Base-by-base conservation (phyloP, 371 early-diverging fungal genomes). In the Rhizopus microsporus region DNA sequence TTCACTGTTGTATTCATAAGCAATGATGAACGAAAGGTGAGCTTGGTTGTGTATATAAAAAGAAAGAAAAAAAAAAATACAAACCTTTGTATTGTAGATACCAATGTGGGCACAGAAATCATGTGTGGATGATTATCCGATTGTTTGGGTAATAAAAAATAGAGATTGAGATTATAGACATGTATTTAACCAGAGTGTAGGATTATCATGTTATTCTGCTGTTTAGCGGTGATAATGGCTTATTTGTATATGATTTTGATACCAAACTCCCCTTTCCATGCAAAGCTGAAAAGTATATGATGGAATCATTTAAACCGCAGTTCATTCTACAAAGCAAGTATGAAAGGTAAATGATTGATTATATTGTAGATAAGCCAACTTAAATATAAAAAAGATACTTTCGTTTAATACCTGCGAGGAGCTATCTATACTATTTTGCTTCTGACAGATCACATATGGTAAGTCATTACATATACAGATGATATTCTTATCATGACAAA, bases 371-470 rank as follows among this genome's bases (percentile, higher is more conserved):
- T 3, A 7, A 15, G 12, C 13, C 3, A 4, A 62, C 45, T 43
- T 5, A 40, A 29, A 49, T 35, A 4, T 45, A 49, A 12, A 10
- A 33, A n/a, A 49, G 74, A 56, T 60, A n/a, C 34, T 75, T 73
- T 52, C 73, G 78, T 10, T n/a, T 72, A 30, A 55, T 78, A 9
- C 71, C 71, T 12, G 75, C 73, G 3, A 45, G 42, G 9, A 39
- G 40, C 5, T 78, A 69, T 54, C 34, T 78, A 23, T 34, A 45
- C 1, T 42, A 56, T 4, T 78, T 78, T 63, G 65, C 69, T 12
- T 75, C 75, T 6, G 78, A 78, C 51, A 45, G 78, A 54, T 68
- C 64, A 8, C 78, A 78, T 39, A 78, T 78, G 78, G 75, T 74
- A 70, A 53, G 34, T 31, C 8, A 31, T 5, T 15, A 55, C 2